These are phyloP conservation scores for Aspergillus amoenus DNA, from an alignment of 2,329 filamentous ascomycete species.

Conservation along the genomic window DNA sequence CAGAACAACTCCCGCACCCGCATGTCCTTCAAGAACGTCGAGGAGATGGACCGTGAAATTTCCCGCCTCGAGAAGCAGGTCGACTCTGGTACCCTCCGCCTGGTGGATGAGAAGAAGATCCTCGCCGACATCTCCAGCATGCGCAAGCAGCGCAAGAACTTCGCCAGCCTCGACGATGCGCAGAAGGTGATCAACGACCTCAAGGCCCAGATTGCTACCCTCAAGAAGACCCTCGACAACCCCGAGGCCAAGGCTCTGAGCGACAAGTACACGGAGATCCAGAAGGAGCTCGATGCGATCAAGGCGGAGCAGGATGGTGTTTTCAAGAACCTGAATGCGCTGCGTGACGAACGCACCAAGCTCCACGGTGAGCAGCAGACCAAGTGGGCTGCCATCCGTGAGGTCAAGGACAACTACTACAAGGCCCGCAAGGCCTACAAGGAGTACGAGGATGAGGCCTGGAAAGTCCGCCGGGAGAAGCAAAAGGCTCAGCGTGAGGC, in stretches of 20 bases:
- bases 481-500: conserved; percentile 73
- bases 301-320: conserved; percentile 89
- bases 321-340: conserved; percentile 80
- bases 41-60: conserved; percentile 85
- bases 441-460: conserved; percentile 80
- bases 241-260: conserved; percentile 85
- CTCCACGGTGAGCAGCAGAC: conserved; percentile 82
- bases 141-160: conserved; percentile 88
- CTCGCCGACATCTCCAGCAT: conserved; percentile 78
- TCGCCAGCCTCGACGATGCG: conserved; percentile 76
- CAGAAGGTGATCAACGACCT: conserved; percentile 89
- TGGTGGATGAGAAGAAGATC: conserved; percentile 97
- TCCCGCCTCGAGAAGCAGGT: conserved; percentile 78
- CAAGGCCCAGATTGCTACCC: conserved; percentile 81
- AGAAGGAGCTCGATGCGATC: conserved; percentile 83
- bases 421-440: conserved; percentile 76
- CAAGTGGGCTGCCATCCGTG: conserved; percentile 77
- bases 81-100: conserved; percentile 84
- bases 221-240: conserved; percentile 87
- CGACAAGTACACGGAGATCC: conserved; percentile 80
- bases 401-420: conserved; percentile 88
- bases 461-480: conserved; percentile 73
- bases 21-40: conserved; percentile 79
- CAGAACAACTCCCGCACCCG: conserved; percentile 82
- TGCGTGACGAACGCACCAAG: conserved; percentile 83